These are phyloP conservation scores for Fusarium sororula DNA, from an alignment of 2,329 filamentous ascomycete species.

Conservation along the genomic window DNA sequence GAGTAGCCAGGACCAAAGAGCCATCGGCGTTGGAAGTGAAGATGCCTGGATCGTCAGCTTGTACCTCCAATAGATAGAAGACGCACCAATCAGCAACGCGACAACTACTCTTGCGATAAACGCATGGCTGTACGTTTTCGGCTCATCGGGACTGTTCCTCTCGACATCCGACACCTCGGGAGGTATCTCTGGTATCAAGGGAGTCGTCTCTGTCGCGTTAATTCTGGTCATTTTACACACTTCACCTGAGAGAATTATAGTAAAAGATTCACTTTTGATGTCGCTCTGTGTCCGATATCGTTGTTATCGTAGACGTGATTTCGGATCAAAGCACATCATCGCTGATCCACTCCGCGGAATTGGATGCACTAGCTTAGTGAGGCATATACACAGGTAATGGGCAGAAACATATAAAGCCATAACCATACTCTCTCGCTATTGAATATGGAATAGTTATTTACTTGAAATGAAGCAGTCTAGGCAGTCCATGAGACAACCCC, in stretches of 20 bases:
- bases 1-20: conserved; percentile 73
- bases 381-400: not conserved
- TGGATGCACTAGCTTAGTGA: not conserved
- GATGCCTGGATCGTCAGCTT: conserved; percentile 39
- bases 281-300: not conserved
- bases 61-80: rapidly evolving
- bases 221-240: not conserved
- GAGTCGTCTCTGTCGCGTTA: not conserved
- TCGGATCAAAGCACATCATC: not conserved
- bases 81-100: not conserved
- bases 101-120: not conserved
- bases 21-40: conserved; percentile 73
- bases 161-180: not conserved
- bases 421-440: not conserved
- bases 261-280: not conserved
- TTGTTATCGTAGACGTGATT: not conserved
- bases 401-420: not conserved
- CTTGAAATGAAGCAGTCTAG: too few relatives aligned
- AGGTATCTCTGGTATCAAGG: not conserved
- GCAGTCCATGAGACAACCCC: not conserved
- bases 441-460: rapidly evolving
- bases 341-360: not conserved
- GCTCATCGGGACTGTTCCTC: not conserved
- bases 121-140: not conserved
- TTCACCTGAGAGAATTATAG: rapidly evolving